phyloP scores from a whole-genome alignment of 2,329 filamentous ascomycete species.

The Dactylellina leptospora region DNA sequence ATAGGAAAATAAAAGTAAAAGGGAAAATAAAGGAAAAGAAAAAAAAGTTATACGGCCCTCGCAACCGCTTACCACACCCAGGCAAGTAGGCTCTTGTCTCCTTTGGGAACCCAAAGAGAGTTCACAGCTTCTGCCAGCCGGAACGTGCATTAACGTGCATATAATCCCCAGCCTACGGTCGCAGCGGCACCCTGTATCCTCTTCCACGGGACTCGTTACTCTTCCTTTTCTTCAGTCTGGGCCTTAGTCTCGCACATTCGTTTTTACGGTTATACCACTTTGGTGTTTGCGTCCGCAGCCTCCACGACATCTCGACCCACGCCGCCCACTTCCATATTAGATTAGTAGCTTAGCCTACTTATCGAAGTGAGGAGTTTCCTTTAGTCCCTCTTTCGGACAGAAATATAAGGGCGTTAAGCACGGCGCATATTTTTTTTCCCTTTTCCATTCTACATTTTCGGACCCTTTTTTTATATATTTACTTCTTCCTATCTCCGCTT shows the following conservation, averaged over 20 bases:
- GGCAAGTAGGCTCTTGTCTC: slow-evolving; percentile 44
- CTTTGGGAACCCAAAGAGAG: slow-evolving; percentile 52
- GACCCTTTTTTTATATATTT: slow-evolving; percentile 39
- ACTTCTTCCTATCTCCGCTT: slow-evolving; percentile 25
- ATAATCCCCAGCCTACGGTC: slow-evolving; percentile 52
- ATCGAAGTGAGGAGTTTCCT: slow-evolving; percentile 44
- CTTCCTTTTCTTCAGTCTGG: slow-evolving; percentile 36
- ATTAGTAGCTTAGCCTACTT: slow-evolving; percentile 43
- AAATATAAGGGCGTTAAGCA: slow-evolving; percentile 52
- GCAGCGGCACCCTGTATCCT: slow-evolving; percentile 53
- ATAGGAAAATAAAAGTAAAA: slow-evolving; percentile 6
- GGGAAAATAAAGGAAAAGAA: slow-evolving; percentile 6
- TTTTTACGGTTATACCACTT: slow-evolving; percentile 49
- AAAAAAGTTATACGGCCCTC: slow-evolving; percentile 32
- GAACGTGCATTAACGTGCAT: slow-evolving; percentile 54
- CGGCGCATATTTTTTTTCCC: slow-evolving; percentile 51
- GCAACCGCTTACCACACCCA: slow-evolving; percentile 52
- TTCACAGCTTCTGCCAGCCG: slow-evolving; percentile 48
- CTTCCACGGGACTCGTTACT: slow-evolving; percentile 49
- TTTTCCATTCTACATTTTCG: slow-evolving; percentile 17
- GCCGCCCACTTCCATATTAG: slow-evolving; percentile 43
- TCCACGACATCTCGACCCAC: slow-evolving; percentile 48
- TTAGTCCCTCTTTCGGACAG: slow-evolving; percentile 28
- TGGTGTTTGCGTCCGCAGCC: slow-evolving; percentile 45
- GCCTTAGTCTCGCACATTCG: slow-evolving; percentile 35